Base-by-base conservation (phyloP, 2,329 filamentous ascomycete species). In the Sarocladium kiliense region DNA sequence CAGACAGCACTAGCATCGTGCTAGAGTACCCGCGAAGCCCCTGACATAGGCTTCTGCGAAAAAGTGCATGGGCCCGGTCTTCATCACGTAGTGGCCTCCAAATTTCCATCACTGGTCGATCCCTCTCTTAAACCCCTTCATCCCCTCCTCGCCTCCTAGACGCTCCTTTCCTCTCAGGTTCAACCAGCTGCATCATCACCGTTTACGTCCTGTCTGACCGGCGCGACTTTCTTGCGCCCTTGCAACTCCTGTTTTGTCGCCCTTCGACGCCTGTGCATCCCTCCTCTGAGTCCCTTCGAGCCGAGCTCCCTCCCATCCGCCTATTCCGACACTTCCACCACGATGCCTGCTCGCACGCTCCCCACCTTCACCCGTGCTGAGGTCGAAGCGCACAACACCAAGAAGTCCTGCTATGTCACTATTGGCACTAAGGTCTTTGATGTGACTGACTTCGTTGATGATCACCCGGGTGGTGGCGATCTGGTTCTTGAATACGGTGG, bases 371-470 rank as follows among this genome's bases (percentile, higher is more conserved):
- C 89, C 51, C 80, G 80, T 63, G 82, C 87, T 62, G 89, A 99
- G 69, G 85, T 99, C 66, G 84, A 87, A 70, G 77, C 85, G 63
- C 91, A 96, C 72, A 93, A 89, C 70, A 86, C 83, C 47, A 75
- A 77, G 51, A 83, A 91, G 67, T 96, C 91, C 50, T 97, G 93
- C 77, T 99, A 92, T 77, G 92, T 99, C 63, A 94, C 89, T 2
- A 79, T 97, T 55, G 92, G 91, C 59, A 81, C 82, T 57, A 95
- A 93, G 63, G 93, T 99, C 63, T 99, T 91, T 79, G 93, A 99
- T 77, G 81, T 99, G 60, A 97, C 94, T 57, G 84, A 89, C 55
- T 99, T 99, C 66, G 72, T 97, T 58, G 84, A 91, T 54, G 86
- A 91, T 62, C 94, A 99, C 69, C 94, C 94, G 23, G 94, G 94